phyloP scores from a whole-genome alignment of 768 basidiomycete genomes.

The Peribolospora baueri region DNA sequence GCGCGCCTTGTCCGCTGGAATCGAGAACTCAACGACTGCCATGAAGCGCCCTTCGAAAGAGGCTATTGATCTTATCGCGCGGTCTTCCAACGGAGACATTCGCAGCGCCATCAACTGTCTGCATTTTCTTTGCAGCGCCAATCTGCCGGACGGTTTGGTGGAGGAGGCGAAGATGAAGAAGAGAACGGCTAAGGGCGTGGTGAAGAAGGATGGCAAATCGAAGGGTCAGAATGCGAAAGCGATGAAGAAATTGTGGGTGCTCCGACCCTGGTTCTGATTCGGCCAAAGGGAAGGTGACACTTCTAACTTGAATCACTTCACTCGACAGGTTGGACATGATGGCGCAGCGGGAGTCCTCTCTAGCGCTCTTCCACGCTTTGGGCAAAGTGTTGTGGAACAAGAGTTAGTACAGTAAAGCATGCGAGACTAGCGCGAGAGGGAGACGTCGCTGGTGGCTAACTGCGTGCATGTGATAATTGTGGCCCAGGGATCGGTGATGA shows the following conservation, averaged over 20 bases:
- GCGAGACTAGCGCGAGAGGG: no score
- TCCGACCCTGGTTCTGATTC: background rate
- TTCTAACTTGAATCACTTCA: conserved; percentile 5
- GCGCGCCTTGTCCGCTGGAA: conserved; percentile 8
- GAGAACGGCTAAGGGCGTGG: conserved; percentile 1
- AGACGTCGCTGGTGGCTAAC: no score
- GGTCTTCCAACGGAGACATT: conserved; percentile 69
- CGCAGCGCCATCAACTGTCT: conserved; percentile 79
- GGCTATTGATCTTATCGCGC: conserved; percentile 47
- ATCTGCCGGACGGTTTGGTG: background rate
- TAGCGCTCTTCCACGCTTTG: conserved; percentile 72
- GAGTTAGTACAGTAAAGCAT: conserved; percentile 25
- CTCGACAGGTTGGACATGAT: conserved; percentile 35
- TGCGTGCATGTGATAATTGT: no score
- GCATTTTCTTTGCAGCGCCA: conserved; percentile 44
- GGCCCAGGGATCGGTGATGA: no score
- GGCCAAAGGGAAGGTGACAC: background rate
- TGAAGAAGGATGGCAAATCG: conserved; percentile 5
- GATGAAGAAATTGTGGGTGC: conserved; percentile 17
- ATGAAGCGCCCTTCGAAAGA: conserved; percentile 19
- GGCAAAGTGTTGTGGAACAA: conserved; percentile 92
- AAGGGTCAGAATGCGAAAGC: conserved; percentile 10
- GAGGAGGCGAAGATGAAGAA: conserved; percentile 15
- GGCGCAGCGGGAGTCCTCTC: conserved; percentile 57
- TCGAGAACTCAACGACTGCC: background rate